Conservation (phyloP, 331 rosid genomes). For the Arachis monticola region DNA sequence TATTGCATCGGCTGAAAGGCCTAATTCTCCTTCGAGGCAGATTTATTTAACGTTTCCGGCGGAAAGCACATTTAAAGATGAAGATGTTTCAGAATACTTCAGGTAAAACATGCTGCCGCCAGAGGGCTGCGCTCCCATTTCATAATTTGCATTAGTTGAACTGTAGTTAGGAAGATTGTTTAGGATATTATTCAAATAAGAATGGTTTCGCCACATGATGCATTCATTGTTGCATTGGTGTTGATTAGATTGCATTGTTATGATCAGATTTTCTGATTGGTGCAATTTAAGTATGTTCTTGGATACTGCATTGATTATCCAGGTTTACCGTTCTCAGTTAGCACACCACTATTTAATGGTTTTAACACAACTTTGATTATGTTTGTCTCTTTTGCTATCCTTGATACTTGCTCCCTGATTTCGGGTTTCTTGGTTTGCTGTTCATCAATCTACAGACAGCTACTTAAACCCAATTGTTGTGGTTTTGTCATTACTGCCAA, state of each 20-base stretch:
- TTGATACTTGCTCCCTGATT: not conserved
- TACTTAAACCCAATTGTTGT: not conserved
- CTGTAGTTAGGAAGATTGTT: conserved; percentile 3
- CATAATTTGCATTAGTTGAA: not conserved
- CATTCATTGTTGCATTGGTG: not conserved
- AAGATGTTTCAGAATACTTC: conserved; percentile 78
- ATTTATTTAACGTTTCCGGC: conserved; percentile 85
- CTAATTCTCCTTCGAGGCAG: conserved; percentile 61
- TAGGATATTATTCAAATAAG: not conserved
- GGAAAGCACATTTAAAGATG: conserved; percentile 76
- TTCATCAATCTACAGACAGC: not conserved
- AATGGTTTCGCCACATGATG: not conserved
- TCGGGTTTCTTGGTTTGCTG: not conserved
- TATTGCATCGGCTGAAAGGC: conserved; percentile 29
- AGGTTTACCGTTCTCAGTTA: not conserved
- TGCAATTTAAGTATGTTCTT: not conserved
- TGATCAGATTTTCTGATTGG: not conserved
- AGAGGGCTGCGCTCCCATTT: not conserved
- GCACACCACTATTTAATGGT: not conserved
- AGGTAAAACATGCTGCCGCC: conserved; percentile 39
- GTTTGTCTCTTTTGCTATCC: not conserved
- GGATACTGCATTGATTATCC: not conserved
- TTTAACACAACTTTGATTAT: not conserved
- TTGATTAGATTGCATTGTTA: not conserved
- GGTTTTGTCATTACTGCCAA: not conserved